Evolutionary conservation across 1,284 basidiomycete genomes (phyloP).

Genomic region (Ceratobasidium sp.): DNA sequence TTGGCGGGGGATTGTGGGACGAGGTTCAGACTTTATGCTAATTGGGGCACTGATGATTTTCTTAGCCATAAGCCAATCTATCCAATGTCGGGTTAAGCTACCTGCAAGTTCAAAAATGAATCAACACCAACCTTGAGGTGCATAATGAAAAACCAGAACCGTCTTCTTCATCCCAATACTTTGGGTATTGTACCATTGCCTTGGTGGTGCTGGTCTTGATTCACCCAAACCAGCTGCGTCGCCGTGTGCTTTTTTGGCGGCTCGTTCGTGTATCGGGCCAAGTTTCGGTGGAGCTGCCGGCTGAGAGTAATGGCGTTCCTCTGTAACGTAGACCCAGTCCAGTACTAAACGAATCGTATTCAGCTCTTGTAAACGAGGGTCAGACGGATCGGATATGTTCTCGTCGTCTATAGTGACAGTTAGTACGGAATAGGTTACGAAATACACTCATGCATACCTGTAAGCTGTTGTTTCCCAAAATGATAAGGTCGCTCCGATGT

Average conservation of each 20-base stretch:
- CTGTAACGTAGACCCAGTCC: slow-evolving; percentile 40
- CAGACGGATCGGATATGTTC: slow-evolving; percentile 17
- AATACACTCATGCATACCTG: slow-evolving; percentile 11
- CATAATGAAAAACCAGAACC: slow-evolving; percentile 38
- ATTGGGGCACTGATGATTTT: slow-evolving; percentile 39
- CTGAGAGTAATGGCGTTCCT: slow-evolving; percentile 23
- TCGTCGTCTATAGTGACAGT: slow-evolving; percentile 6
- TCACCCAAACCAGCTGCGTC: slow-evolving; percentile 31
- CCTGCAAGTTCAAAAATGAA: no score
- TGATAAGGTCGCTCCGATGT: slow-evolving; percentile 28
- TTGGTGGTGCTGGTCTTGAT: slow-evolving; percentile 5
- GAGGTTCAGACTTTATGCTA: slow-evolving; percentile 21
- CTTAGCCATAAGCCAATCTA: slow-evolving; percentile 39
- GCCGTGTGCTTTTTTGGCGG: slow-evolving; percentile 40
- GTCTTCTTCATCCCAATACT: slow-evolving; percentile 45
- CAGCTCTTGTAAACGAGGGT: slow-evolving; percentile 34
- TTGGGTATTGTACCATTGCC: slow-evolving; percentile 41
- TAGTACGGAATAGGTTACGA: not conserved
- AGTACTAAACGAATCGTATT: slow-evolving; percentile 32
- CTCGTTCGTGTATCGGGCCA: slow-evolving; percentile 40
- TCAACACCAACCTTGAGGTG: slow-evolving; percentile 39
- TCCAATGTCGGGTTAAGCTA: no score
- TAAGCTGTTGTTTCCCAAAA: slow-evolving; percentile 39
- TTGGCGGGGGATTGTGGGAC: not conserved
- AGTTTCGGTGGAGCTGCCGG: slow-evolving; percentile 15